Base-by-base conservation (phyloP, 495 filamentous ascomycete genomes). In the Cenococcum geophilum region DNA sequence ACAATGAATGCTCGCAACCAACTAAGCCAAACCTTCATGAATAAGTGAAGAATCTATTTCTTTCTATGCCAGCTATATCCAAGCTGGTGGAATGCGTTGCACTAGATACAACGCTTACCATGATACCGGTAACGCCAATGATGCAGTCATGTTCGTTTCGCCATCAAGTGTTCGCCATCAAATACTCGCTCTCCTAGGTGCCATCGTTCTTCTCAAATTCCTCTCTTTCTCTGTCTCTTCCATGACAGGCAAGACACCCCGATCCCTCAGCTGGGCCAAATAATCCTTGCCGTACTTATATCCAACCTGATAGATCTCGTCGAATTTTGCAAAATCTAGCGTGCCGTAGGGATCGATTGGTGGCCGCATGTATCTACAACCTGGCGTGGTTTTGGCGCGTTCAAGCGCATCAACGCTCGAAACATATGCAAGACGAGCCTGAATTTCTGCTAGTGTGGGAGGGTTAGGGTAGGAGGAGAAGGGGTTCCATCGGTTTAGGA, bases 401-500 rank as follows among this genome's bases (percentile, higher is more conserved):
- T 99, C 93, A 12, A 99, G 78, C 49, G 92, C 93, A 69, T 97
- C 95, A 4, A 96, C 89, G 25, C 86, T 90, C 2, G 85, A 89
- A 9, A 99, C 93, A 68, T 99, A 99, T 3, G 93, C 95, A 1
- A 99, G 80, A 5, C 92, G 82, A 4, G 89, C 89, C 76, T 98
- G 95, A 63, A 98, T 97, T 72, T 98, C 93, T 1, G 91, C 90
- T 1, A 98, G 78, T 5, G 93, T 97, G 0, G 95, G 95, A 1
- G 93, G 93, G 61, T 97, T 98, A 1, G 92, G 86, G 57, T 82
- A 81, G 1, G 80, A 78, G 0, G 88, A 92, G 71, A 98, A 91
- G 0, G 93, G 92, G 69, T 98, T 98, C 95, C 95, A 98, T 58
- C 93, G 83, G 68, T 98, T 98, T 62, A 92, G 66, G 47, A 91